Percentiles rank a stretch among this genome's conserved stretches.
phyloP scores from a whole-genome alignment of 257 asterid species.

The Mitragyna speciosa region DNA sequence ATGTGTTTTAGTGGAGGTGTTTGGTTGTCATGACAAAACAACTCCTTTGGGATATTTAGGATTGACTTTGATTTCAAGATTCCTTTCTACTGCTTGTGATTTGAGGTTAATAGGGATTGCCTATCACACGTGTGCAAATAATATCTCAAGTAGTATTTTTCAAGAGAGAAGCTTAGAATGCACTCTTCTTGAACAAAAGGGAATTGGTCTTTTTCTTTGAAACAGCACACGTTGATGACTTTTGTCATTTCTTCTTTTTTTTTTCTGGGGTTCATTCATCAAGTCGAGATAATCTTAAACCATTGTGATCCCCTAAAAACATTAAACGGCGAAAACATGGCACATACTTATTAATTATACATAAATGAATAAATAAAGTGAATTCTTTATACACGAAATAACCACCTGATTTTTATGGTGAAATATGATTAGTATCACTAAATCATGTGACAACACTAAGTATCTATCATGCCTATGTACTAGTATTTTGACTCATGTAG shows the following conservation, averaged over 20 bases:
- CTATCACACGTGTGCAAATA: slow-evolving; percentile 22
- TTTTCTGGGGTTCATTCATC: neutral
- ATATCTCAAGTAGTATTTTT: slow-evolving; percentile 18
- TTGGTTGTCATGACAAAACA: slow-evolving; percentile 31
- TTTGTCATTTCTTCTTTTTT: neutral
- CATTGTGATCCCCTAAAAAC: neutral
- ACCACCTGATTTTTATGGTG: too few species aligned
- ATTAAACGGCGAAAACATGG: too few species aligned
- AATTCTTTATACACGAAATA: too few species aligned
- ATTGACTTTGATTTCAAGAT: slow-evolving; percentile 44
- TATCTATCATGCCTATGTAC: too few species aligned
- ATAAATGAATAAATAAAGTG: too few species aligned
- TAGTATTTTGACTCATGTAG: too few species aligned
- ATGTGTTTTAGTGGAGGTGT: slow-evolving; percentile 46
- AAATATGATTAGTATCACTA: too few species aligned
- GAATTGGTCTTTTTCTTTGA: neutral
- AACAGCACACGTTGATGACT: neutral
- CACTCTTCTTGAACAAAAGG: slow-evolving; percentile 3
- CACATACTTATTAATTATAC: too few species aligned
- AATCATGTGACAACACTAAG: too few species aligned
- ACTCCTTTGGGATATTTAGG: slow-evolving; percentile 3
- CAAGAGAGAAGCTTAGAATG: neutral
- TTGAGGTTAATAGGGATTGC: slow-evolving; percentile 25
- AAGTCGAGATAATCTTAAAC: neutral
- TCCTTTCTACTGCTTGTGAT: slow-evolving; percentile 31